A percentile compares a stretch with the other conserved stretches of the same genome.
phyloP scores from a whole-genome alignment of 768 basidiomycete genomes.

The Xanthoconium stramineum region DNA sequence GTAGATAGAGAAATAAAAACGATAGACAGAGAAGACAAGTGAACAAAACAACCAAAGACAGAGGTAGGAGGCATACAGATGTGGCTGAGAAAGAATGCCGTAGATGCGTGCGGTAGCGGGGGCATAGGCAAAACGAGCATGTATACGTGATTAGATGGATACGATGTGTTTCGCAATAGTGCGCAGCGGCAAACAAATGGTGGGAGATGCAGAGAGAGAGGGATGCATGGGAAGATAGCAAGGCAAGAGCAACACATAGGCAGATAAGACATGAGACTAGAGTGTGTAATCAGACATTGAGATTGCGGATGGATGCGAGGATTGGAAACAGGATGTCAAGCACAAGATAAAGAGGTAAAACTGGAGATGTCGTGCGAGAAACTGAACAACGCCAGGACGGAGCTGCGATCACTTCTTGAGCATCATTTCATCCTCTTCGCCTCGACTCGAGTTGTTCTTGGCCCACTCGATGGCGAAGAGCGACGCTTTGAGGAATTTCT shows the following conservation, averaged over 20 bases:
- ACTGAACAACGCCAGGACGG: conserved; percentile 15
- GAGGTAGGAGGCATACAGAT: conserved; percentile 23
- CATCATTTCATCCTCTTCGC: conserved; percentile 30
- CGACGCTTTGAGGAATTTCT: conserved; percentile 95
- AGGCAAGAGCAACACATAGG: conserved; percentile 35
- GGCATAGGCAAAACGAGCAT: conserved; percentile 34
- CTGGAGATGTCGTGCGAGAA: conserved; percentile 23
- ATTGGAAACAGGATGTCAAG: conserved; percentile 36
- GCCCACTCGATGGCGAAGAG: conserved; percentile 77
- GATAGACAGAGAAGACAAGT: conserved; percentile 17
- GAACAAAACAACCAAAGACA: conserved; percentile 25
- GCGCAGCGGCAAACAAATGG: conserved; percentile 28
- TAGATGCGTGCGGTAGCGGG: conserved; percentile 14
- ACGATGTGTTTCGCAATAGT: conserved; percentile 36
- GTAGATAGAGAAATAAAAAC: conserved; percentile 32
- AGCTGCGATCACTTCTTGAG: conserved; percentile 28
- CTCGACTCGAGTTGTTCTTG: conserved; percentile 42
- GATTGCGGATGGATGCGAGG: conserved; percentile 33
- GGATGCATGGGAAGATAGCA: conserved; percentile 38
- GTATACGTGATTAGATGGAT: conserved; percentile 32
- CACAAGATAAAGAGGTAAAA: conserved; percentile 29
- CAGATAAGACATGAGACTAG: conserved; percentile 34
- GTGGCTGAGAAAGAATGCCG: conserved; percentile 23
- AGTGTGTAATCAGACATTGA: conserved; percentile 39
- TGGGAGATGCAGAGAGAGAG: conserved; percentile 19